Evolutionary conservation across 176 grass and related monocot genomes (phyloP).

Genomic region (Hyparrhenia diplandra): DNA sequence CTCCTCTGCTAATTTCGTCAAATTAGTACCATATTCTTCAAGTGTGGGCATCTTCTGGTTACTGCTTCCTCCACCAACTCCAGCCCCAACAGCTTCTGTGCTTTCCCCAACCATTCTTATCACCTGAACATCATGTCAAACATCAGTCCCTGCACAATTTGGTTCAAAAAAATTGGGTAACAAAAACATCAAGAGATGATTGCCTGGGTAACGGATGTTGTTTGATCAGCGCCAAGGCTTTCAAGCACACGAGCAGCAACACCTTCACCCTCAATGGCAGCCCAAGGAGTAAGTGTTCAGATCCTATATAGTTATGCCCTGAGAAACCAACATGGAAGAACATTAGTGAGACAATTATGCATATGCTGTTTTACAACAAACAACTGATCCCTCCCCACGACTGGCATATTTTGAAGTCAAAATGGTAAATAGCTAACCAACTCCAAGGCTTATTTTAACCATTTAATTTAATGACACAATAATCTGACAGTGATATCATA

Average conservation of each 20-base stretch:
- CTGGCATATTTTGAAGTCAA: too few species aligned
- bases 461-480: too few species aligned
- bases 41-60: conserved; percentile 95
- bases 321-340: conserved; percentile 22
- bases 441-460: too few species aligned
- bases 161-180: not conserved
- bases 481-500: too few species aligned
- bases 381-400: too few species aligned
- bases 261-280: conserved; percentile 92
- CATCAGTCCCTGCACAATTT: not conserved
- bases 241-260: conserved; percentile 76
- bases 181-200: not conserved
- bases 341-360: too few species aligned
- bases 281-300: conserved; percentile 83
- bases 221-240: conserved; percentile 83
- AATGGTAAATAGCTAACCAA: too few species aligned
- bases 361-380: too few species aligned
- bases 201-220: conserved; percentile 82
- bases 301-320: conserved; percentile 97
- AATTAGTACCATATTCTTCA: conserved; percentile 96
- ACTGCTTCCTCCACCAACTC: conserved; percentile 81
- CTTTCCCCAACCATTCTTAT: conserved; percentile 99
- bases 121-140: conserved; percentile 51
- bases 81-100: conserved; percentile 80
- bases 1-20: conserved; percentile 96